Base-by-base conservation (phyloP, 2,329 filamentous ascomycete genomes). In the Trematosphaeria pertusa region DNA sequence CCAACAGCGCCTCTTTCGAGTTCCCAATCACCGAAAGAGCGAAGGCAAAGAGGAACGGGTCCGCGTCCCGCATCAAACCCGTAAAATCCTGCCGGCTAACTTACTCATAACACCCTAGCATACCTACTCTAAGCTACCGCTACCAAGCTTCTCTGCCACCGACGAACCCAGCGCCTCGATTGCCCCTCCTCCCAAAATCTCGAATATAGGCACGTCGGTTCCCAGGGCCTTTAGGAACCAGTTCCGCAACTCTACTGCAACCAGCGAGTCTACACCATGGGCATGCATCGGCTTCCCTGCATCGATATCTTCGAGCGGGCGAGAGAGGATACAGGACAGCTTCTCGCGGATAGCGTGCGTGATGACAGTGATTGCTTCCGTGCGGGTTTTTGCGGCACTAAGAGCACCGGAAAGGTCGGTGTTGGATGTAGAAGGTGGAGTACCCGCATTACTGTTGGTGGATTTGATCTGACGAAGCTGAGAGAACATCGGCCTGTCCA, bases 211-310 rank as follows among this genome's bases (percentile, higher is more conserved):
- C 17, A 59, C 38, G 38, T 58, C 44, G 10, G 48, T 50, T 3
- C 40, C 50, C 2, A 58, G 40, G 4, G 37, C 48, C 18, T 54
- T 59, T 1, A 46, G 30, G 32, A 62, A 48, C 56, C 58, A 60
- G 28, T 59, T 63, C 2, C 61, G 44, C 37, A 67, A 36, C 42
- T 64, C 61, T 3, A 65, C 51, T 10, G 62, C 59, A 5, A 63
- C 52, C 4, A 65, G 43, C 4, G 61, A 64, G 32, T 67, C 63
- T 2, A 67, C 50, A 4, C 63, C 63, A 31, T 68, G 64, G 12
- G 45, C 37, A 31, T 54, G 37, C 12, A 69, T 43, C 1, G 66
- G 53, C 17, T 54, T 61, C 7, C 32, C 46, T 2, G 55, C 46
- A 24, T 67, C 57, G 7, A 63, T 50, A 24, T 64, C 59, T 1